phyloP scores from a whole-genome alignment of 164 flowering plant species.

The Litsea cubeba region DNA sequence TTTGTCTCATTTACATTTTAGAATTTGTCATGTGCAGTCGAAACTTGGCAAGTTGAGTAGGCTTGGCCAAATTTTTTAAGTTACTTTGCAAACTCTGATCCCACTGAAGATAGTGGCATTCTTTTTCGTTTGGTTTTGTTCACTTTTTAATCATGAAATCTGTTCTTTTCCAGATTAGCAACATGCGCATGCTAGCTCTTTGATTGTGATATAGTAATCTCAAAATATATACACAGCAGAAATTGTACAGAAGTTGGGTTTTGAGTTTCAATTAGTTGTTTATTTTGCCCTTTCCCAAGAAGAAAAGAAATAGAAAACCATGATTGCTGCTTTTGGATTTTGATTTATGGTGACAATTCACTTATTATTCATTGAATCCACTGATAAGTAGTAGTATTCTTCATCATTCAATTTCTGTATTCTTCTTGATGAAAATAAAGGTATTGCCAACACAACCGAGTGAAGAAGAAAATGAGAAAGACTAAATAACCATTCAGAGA shows the following conservation, averaged over 20 bases:
- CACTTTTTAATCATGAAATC: not conserved
- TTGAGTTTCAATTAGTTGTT: not conserved
- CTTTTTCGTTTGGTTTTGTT: not conserved
- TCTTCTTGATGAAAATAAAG: not conserved
- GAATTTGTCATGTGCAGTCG: not conserved
- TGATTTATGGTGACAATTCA: not conserved
- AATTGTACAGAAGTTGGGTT: not conserved
- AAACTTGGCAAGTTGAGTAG: not conserved
- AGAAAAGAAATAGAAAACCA: not conserved
- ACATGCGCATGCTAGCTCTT: not conserved
- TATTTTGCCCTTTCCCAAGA: too few relatives aligned
- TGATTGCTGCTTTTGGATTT: not conserved
- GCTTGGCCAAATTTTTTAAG: too few relatives aligned
- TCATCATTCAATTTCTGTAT: not conserved
- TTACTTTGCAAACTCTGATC: too few relatives aligned
- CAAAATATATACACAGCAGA: not conserved
- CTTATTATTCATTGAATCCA: not conserved
- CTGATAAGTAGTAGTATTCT: not conserved
- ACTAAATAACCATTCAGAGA: not conserved
- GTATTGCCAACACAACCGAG: not conserved
- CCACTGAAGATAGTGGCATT: slow-evolving; percentile 1
- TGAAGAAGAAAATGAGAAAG: not conserved
- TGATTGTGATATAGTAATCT: too few relatives aligned
- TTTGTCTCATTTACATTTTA: too few relatives aligned
- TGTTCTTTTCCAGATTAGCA: not conserved